Base-by-base conservation (phyloP, 2,329 filamentous ascomycete genomes). In the Colletotrichum tofieldiae region DNA sequence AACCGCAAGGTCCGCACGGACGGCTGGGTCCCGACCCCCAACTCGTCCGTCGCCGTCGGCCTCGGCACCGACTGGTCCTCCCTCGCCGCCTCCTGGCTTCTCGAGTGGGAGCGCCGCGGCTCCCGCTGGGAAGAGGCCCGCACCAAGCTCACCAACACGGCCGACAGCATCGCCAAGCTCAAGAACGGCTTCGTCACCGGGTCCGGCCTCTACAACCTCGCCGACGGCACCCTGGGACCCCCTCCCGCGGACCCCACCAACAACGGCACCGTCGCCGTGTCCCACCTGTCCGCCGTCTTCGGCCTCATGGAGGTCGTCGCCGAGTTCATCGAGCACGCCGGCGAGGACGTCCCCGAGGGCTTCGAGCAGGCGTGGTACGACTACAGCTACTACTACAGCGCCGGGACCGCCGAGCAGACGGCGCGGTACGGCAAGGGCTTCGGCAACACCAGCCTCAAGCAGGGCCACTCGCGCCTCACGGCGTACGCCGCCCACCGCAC, bases 101-200 rank as follows among this genome's bases (percentile, higher is more conserved):
- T 90, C 2, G 90, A 89, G 69, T 91, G 87, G 86, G 89, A 91
- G 76, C 84, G 89, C 0, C 86, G 86, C 1, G 87, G 88, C 0
- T 80, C 86, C 0, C 81, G 86, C 2, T 89, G 86, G 86, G 79
- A 88, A 65, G 86, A 89, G 75, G 85, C 88, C 1, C 82, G 81
- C 37, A 75, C 78, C 1, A 90, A 89, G 77, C 82, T 92, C 0
- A 82, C 81, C 9, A 81, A 82, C 35, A 86, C 86, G 0, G 81
- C 87, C 14, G 78, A 80, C 5, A 88, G 89, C 2, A 90, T 90
- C 62, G 86, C 85, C 0, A 81, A 82, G 14, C 82, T 92, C 5
- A 89, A 84, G 72, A 87, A 90, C 73, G 90, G 89, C 0, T 90
- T 91, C 74, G 86, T 89, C 2, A 91, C 88, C 0, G 89, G 89